A percentile compares a stretch with the other conserved stretches of the same genome.
phyloP scores from a whole-genome alignment of 371 early-diverging fungal species.

The Antonospora locustae region DNA sequence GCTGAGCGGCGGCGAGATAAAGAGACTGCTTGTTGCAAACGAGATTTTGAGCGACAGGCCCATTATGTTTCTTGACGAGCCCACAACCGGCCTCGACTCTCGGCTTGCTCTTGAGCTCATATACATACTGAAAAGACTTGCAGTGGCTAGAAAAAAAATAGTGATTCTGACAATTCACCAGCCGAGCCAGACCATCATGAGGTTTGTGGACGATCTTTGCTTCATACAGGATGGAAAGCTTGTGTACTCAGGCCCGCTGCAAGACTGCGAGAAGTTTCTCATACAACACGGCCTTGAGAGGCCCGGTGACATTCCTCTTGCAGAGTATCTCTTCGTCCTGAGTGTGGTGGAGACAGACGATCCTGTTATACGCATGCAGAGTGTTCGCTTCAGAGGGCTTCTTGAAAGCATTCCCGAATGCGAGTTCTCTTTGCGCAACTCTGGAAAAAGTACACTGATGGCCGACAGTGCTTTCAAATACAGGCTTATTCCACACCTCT shows the following conservation, averaged over 20 bases:
- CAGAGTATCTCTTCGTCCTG: slow-evolving; percentile 9
- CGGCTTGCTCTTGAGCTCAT: slow-evolving; percentile 33
- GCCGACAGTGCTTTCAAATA: no score
- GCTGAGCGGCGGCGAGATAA: slow-evolving; percentile 66
- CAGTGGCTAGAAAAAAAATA: slow-evolving; percentile 1
- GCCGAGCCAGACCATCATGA: slow-evolving; percentile 55
- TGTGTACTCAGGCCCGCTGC: slow-evolving; percentile 45
- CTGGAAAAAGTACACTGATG: no score
- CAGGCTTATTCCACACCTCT: no score
- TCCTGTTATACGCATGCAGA: neutral
- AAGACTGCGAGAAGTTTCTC: slow-evolving; percentile 6
- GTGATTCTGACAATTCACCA: slow-evolving; percentile 57
- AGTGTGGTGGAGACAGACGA: neutral
- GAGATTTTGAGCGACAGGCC: slow-evolving; percentile 71
- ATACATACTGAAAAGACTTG: slow-evolving; percentile 30
- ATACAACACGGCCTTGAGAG: neutral
- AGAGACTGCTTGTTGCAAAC: slow-evolving; percentile 67
- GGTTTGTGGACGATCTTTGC: slow-evolving; percentile 57
- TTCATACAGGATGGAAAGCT: slow-evolving; percentile 54
- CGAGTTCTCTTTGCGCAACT: no score
- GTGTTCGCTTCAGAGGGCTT: no score
- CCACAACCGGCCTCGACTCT: slow-evolving; percentile 73
- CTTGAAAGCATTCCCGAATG: no score
- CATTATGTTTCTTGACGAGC: slow-evolving; percentile 75
- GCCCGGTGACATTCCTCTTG: slow-evolving; percentile 3